Evolutionary conservation across 2,329 filamentous ascomycete species (phyloP), one percentile per base, ranked within the genome.

Genomic region (Ceratocystis colombiana): DNA sequence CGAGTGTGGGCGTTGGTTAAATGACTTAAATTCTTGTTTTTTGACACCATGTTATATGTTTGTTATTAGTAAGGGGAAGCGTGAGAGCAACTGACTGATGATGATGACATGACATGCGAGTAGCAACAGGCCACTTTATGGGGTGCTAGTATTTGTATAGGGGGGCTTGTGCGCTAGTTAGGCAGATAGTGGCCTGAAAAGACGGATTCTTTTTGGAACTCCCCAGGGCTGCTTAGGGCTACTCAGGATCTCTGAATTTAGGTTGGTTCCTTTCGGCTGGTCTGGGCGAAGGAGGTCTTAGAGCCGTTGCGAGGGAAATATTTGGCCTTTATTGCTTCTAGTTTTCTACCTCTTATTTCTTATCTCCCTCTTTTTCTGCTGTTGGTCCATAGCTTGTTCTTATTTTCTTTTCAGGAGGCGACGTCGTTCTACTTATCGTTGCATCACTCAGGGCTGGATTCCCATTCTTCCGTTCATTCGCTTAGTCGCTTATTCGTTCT

Each of bases 1-100:
- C 10, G 8, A 41, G 37, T 41, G 12, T 41, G 30, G 59, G 61
- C 61, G 61, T 66, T 66, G 25, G 64, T 41, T 12, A 41, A 41
- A 12, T 15, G 4, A 12, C 37, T 41, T 66, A 22, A 59, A 61
- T 65, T 62, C 37, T 28, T 28, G 25, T 25, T 25, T 22, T 28
- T 15, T 53, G 30, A 66, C n/a, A 37, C 6, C 6, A 10, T 37
- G 44, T 46, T 50, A 10, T 44, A 63, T 50, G 2, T 50, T 48
- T 45, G 12, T 28, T 62, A 25, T 41, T 41, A 20, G 48, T 25
- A 53, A 25, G 22, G n/a, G 48, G n/a, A 25, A 20, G 28, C 28
- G 17, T 59, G 55, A 33, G 22, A 37, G 20, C 48, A 59, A 59
- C 30, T 8, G 30, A 7, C 30, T 2, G 33, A 37, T 33, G n/a